Base-by-base conservation (phyloP, 1,284 basidiomycete genomes). In the Gymnopus androsaceus region DNA sequence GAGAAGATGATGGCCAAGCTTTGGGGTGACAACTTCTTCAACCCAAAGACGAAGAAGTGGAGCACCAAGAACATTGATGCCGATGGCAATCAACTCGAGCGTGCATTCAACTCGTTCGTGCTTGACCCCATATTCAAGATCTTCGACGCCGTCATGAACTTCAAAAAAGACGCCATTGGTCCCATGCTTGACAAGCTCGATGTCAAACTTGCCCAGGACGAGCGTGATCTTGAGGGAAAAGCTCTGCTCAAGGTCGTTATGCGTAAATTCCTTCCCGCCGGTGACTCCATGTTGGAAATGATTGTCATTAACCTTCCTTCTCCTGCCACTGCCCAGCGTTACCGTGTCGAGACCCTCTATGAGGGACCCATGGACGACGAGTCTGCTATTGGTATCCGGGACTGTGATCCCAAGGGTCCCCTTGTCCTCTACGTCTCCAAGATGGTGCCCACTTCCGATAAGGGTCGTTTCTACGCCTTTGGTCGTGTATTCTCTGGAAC, bases 1-100 rank as follows among this genome's bases (percentile, higher is more conserved):
- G 89, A 91, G 63, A 98, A 98, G 85, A 94, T 99, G 87, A 97
- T 99, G 91, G 69, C 73, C 67, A 97, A 94, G 81, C 88, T 99
- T 56, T 99, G 97, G 97, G 97, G 97, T 59, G 97, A 99, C 84
- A 98, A 98, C 84, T 99, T 80, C 83, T 99, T 99, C 85, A 99
- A 99, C 84, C 92, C 95, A 63, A 85, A 90, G 64, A 98, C 96
- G 59, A 90, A 90, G 77, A 99, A 99, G 80, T 99, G 97, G 97
- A 83, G 92, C 53, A 94, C 91, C 61, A 92, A 90, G 74, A 66
- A 75, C 66, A 78, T 76, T 34, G 89, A 88, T 66, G 83, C 86
- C 59, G 92, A 96, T 67, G 94, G 94, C 71, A 95, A 95, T 73
- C 76, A 74, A 25, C 89, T 97, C 61, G 97, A 95, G 68, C 94